These are phyloP conservation scores for Hyaloraphidium curvatum DNA, from an alignment of 192 early-diverging fungal species.

Conservation along the genomic window DNA sequence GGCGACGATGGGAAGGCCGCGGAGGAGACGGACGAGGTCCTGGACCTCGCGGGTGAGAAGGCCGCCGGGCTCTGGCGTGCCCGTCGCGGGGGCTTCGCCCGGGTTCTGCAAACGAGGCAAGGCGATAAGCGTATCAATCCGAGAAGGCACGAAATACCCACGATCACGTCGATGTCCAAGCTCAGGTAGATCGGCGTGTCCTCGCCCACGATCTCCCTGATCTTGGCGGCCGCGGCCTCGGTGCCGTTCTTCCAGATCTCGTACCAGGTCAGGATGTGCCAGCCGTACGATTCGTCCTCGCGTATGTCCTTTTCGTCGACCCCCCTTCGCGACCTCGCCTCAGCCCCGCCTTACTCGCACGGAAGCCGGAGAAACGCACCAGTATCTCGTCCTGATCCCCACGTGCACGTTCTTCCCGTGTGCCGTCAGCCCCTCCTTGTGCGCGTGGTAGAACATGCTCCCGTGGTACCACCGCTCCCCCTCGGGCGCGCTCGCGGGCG, in stretches of 20 bases:
- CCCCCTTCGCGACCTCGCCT: background rate
- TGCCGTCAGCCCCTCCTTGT: conserved; percentile 15
- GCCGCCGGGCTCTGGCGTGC: conserved; percentile 20
- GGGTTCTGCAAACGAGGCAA: conserved; percentile 6
- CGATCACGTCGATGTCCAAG: conserved; percentile 22
- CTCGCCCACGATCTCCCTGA: conserved; percentile 17
- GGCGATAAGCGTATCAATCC: background rate
- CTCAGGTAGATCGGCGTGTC: conserved; percentile 15
- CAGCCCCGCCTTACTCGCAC: background rate
- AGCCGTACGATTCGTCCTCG: conserved; percentile 16
- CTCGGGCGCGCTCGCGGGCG: background rate
- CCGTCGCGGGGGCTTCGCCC: conserved; percentile 16
- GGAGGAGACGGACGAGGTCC: conserved; percentile 14
- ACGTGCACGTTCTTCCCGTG: conserved; percentile 22
- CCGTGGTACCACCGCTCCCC: background rate
- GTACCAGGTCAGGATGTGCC: conserved; percentile 17
- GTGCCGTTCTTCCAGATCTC: conserved; percentile 19
- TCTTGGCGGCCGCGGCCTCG: conserved; percentile 16
- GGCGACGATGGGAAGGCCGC: conserved; percentile 18
- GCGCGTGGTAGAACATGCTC: conserved; percentile 9
- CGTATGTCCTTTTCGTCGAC: conserved; percentile 15
- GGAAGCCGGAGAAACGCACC: background rate
- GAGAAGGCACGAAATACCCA: background rate
- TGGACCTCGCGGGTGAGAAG: conserved; percentile 19
- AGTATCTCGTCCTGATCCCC: conserved; percentile 19